Conservation (phyloP, 2,329 filamentous ascomycete species). For the Sporothrix protearum region DNA sequence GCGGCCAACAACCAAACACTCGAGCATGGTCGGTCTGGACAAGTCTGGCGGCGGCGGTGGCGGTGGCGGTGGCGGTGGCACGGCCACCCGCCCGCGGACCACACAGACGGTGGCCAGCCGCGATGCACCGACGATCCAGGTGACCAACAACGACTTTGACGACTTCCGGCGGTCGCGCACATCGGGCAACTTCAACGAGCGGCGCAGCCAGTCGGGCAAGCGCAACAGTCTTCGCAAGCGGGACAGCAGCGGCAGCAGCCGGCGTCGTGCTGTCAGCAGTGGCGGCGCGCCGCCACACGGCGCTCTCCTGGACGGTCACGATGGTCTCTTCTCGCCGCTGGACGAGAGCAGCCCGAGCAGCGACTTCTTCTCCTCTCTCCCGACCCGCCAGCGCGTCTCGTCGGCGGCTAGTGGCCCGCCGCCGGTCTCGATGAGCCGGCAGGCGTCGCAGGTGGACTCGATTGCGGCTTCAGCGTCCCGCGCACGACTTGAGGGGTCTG, state of each 20-base stretch:
- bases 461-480: slow-evolving; percentile 44
- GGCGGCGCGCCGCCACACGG: slow-evolving; percentile 37
- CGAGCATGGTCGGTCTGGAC: slow-evolving; percentile 38
- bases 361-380: slow-evolving; percentile 44
- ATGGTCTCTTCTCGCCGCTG: slow-evolving; percentile 49
- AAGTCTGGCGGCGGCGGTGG: slow-evolving; percentile 33
- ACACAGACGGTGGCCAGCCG: slow-evolving; percentile 43
- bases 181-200: slow-evolving; percentile 31
- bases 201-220: slow-evolving; percentile 47
- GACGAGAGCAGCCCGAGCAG: slow-evolving; percentile 39
- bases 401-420: slow-evolving; percentile 35
- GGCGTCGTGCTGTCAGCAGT: slow-evolving; percentile 45
- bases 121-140: slow-evolving; percentile 68
- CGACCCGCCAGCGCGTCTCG: slow-evolving; percentile 41
- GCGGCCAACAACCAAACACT: slow-evolving; percentile 42
- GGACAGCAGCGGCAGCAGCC: slow-evolving; percentile 50
- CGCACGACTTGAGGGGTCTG: slow-evolving; percentile 27
- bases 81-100: slow-evolving; percentile 40
- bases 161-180: slow-evolving; percentile 38
- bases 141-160: slow-evolving; percentile 61
- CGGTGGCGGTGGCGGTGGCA: slow-evolving; percentile 27
- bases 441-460: slow-evolving; percentile 46
- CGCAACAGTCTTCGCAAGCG: slow-evolving; percentile 53
- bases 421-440: slow-evolving; percentile 42
- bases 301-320: slow-evolving; percentile 43